Percentiles rank a stretch among this genome's conserved stretches.
Conservation (phyloP, 306 rosid genomes). For the Vigna mungo region DNA sequence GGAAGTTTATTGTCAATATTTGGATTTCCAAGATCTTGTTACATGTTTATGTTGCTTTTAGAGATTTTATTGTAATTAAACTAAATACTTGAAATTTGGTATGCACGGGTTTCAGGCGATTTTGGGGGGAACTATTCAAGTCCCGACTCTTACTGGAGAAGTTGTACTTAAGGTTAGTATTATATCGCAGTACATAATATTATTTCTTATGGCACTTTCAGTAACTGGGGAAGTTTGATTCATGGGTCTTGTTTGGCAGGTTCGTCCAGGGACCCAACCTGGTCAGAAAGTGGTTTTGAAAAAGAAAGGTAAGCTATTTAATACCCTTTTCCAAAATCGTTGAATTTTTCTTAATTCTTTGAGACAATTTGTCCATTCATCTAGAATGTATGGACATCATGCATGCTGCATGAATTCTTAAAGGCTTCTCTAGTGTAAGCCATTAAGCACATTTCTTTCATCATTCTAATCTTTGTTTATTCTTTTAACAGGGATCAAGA, state of each 20-base stretch:
- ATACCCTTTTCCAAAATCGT: background rate
- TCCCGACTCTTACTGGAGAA: conserved; percentile 87
- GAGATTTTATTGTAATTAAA: background rate
- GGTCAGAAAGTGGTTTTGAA: conserved; percentile 92
- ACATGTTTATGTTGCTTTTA: background rate
- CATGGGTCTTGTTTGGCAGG: conserved; percentile 58
- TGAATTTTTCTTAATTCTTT: background rate
- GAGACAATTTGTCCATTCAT: background rate
- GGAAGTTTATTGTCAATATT: conserved; percentile 27
- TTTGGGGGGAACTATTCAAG: conserved; percentile 92
- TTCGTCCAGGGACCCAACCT: conserved; percentile 87
- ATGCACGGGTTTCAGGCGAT: conserved; percentile 63
- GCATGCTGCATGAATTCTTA: conserved; percentile 18
- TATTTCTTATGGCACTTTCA: conserved; percentile 31
- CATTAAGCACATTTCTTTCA: background rate
- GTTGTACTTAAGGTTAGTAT: conserved; percentile 84
- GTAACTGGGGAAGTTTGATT: conserved; percentile 22
- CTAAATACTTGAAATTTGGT: background rate
- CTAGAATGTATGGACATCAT: background rate
- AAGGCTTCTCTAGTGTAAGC: background rate
- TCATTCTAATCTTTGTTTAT: conserved; percentile 7
- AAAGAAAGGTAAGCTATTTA: conserved; percentile 74
- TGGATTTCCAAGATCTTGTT: background rate
- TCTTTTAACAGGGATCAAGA: conserved; percentile 66
- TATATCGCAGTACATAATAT: background rate